Evolutionary conservation across 768 basidiomycete genomes (phyloP).

Genomic region (Naganishia antarctica): DNA sequence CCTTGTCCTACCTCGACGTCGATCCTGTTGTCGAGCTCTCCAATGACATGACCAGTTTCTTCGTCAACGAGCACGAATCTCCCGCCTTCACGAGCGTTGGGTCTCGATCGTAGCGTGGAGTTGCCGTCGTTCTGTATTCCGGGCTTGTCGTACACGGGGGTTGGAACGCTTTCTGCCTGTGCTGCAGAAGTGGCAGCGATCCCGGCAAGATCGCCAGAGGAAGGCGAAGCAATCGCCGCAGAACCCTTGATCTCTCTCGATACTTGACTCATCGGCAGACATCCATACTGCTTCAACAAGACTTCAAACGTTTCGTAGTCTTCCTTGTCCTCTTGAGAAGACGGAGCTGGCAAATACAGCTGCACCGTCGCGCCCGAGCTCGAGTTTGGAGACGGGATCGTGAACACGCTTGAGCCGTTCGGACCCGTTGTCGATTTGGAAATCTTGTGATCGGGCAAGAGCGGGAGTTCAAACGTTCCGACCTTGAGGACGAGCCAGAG

Average conservation of each 20-base stretch:
- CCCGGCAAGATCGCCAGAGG: not conserved
- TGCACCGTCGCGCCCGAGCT: constrained; percentile 37
- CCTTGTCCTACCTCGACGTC: constrained; percentile 59
- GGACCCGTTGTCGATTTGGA: constrained; percentile 44
- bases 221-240: constrained; percentile 14
- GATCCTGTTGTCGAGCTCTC: constrained; percentile 61
- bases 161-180: not conserved
- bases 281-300: constrained; percentile 62
- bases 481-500: constrained; percentile 65
- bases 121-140: constrained; percentile 8
- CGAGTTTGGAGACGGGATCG: constrained; percentile 49
- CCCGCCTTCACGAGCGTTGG: constrained; percentile 49
- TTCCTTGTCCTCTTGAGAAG: constrained; percentile 52
- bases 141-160: too few relatives aligned
- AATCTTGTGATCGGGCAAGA: constrained; percentile 59
- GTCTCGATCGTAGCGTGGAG: constrained; percentile 30
- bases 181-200: not conserved
- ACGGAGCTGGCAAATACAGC: constrained; percentile 42
- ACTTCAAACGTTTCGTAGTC: constrained; percentile 59
- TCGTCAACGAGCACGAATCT: constrained; percentile 69
- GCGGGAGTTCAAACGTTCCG: constrained; percentile 56
- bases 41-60: constrained; percentile 66
- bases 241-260: constrained; percentile 11
- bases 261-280: constrained; percentile 26
- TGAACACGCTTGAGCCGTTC: constrained; percentile 43